Evolutionary conservation across 1,139 yeast genomes (phyloP).

Genomic region (Keqinozyma sinolaborantium): DNA sequence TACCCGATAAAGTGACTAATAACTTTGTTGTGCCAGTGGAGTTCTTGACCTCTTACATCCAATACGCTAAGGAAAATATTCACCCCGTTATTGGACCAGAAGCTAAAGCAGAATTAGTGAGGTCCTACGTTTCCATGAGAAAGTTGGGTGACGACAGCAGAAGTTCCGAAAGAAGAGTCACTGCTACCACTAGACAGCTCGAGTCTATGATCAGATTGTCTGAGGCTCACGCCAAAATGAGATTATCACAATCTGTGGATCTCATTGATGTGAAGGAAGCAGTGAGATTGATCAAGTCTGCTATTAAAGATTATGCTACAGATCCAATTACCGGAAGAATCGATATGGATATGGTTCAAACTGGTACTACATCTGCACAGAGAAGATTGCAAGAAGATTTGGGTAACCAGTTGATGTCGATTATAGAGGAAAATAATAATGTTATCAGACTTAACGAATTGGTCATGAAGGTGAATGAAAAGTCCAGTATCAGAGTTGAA

Average conservation of each 20-base stretch:
- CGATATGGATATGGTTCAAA: slow-evolving; percentile 95
- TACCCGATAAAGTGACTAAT: slow-evolving; percentile 67
- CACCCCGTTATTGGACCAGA: slow-evolving; percentile 75
- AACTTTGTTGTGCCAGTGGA: slow-evolving; percentile 79
- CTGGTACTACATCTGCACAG: slow-evolving; percentile 91
- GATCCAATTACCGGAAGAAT: slow-evolving; percentile 96
- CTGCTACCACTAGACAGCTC: slow-evolving; percentile 96
- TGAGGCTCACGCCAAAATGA: slow-evolving; percentile 98
- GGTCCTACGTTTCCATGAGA: slow-evolving; percentile 90
- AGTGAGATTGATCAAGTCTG: slow-evolving; percentile 85
- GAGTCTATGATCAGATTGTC: slow-evolving; percentile 93
- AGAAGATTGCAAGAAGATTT: slow-evolving; percentile 76
- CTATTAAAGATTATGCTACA: slow-evolving; percentile 96
- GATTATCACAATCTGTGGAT: slow-evolving; percentile 68
- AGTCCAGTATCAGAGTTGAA: slow-evolving; percentile 66
- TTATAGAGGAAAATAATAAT: slow-evolving; percentile 40
- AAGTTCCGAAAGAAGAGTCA: slow-evolving; percentile 82
- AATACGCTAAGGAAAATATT: slow-evolving; percentile 81
- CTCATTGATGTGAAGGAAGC: slow-evolving; percentile 90
- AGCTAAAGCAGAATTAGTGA: slow-evolving; percentile 85
- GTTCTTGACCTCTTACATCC: slow-evolving; percentile 81
- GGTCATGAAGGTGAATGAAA: slow-evolving; percentile 62
- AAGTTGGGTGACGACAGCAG: slow-evolving; percentile 90
- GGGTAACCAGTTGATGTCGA: slow-evolving; percentile 52
- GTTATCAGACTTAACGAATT: slow-evolving; percentile 61